Evolutionary conservation across 169 alveolate species (phyloP).

Genomic region (Cryptosporidium baileyi): DNA sequence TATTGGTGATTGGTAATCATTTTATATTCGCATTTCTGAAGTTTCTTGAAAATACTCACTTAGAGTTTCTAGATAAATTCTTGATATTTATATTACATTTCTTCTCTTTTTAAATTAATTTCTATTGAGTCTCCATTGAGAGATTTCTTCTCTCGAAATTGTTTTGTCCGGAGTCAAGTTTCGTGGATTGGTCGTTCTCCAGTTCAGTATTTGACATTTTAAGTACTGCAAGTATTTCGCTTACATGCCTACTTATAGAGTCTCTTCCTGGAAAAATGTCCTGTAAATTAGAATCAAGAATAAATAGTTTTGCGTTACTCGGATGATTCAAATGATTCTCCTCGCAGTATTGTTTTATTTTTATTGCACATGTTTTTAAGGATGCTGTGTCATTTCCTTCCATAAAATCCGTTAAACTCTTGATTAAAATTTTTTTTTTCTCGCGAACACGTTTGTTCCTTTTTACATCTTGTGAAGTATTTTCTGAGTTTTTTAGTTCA

Average conservation of each 20-base stretch:
- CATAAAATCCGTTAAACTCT: neutral
- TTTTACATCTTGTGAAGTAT: neutral
- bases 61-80: neutral
- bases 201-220: slow-evolving; percentile 2
- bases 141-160: neutral
- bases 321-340: slow-evolving; percentile 15
- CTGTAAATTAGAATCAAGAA: neutral
- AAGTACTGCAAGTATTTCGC: slow-evolving; percentile 12
- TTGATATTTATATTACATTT: neutral
- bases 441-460: slow-evolving; percentile 1
- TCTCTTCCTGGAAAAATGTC: slow-evolving; percentile 19
- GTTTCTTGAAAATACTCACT: neutral
- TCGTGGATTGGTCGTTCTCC: neutral
- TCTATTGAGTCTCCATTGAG: neutral
- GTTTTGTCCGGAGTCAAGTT: neutral
- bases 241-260: slow-evolving; percentile 11
- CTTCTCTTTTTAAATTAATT: neutral
- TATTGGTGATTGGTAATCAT: neutral
- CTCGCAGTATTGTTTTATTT: slow-evolving; percentile 29
- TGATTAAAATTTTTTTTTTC: neutral
- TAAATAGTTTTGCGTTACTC: slow-evolving; percentile 18
- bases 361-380: slow-evolving; percentile 7
- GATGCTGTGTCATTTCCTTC: neutral
- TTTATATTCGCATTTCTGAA: no score
- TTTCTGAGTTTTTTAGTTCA: neutral